Percentiles rank a stretch among this genome's conserved stretches.
Conservation (phyloP, 768 basidiomycete species). For the Mycena venus region DNA sequence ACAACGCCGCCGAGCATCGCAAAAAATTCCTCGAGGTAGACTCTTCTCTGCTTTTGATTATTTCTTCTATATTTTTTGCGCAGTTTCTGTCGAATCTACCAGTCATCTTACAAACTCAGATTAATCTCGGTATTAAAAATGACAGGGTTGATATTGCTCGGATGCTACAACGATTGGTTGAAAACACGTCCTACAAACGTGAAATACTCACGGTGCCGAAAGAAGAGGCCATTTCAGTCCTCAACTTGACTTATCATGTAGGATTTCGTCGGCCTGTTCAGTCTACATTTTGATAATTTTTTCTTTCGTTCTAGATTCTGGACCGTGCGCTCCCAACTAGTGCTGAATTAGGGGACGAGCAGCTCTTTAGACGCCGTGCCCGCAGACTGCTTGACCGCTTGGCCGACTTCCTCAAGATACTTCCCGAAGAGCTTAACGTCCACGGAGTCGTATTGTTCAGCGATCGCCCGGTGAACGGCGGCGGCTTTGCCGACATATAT, state of each 20-base stretch:
- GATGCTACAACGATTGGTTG: not conserved
- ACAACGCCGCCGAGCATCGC: not conserved
- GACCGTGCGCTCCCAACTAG: no score
- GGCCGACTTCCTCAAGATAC: not conserved
- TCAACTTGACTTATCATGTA: slow-evolving; percentile 7
- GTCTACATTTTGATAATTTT: not conserved
- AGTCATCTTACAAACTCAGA: not conserved
- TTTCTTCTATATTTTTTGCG: not conserved
- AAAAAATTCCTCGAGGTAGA: not conserved
- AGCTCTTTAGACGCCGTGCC: not conserved
- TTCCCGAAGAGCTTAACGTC: not conserved
- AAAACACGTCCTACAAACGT: not conserved
- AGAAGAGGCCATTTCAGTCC: not conserved
- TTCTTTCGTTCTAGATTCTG: not conserved
- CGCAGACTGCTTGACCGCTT: not conserved
- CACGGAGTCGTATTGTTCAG: not conserved
- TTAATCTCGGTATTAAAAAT: not conserved
- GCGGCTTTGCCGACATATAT: slow-evolving; percentile 4
- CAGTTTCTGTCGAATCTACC: not conserved
- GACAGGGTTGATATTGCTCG: not conserved
- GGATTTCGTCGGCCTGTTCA: not conserved
- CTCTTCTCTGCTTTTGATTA: no score
- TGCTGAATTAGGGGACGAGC: not conserved
- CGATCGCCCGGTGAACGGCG: no score
- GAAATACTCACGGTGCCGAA: not conserved